Percentiles rank a stretch among this genome's conserved stretches.
These are phyloP conservation scores for Cyclotella atomus DNA, from an alignment of 108 stramenopile genomes.

Conservation along the genomic window DNA sequence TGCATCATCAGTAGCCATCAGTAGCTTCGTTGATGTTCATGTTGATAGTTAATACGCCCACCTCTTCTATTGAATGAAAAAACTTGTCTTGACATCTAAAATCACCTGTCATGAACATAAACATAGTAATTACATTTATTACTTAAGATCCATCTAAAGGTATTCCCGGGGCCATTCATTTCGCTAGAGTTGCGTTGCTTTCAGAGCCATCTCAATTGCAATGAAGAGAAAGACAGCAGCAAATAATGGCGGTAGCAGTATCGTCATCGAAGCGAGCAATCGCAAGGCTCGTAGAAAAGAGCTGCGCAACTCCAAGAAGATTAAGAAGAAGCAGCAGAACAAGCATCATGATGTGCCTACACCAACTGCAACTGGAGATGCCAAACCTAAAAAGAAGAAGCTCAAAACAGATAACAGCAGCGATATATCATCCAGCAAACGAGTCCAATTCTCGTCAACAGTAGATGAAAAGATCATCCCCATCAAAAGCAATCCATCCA, in stretches of 20 bases:
- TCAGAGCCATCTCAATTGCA: too few relatives aligned
- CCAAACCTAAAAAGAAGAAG: constrained; percentile 15
- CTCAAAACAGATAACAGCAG: neutral
- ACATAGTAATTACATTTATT: too few relatives aligned
- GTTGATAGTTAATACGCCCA: too few relatives aligned
- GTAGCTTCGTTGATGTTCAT: too few relatives aligned
- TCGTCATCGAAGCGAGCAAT: constrained; percentile 42
- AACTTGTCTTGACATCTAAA: too few relatives aligned
- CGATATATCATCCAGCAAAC: constrained; percentile 12
- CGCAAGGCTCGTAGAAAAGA: constrained; percentile 50
- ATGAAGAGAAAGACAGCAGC: neutral
- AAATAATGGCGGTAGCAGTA: constrained; percentile 5
- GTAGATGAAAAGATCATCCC: constrained; percentile 34
- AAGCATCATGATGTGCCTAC: too few relatives aligned
- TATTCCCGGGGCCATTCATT: too few relatives aligned
- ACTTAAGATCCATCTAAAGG: too few relatives aligned
- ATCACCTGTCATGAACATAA: too few relatives aligned
- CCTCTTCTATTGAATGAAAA: too few relatives aligned
- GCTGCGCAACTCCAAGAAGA: constrained; percentile 36
- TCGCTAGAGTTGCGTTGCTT: too few relatives aligned
- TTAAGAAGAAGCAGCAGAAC: constrained; percentile 8
- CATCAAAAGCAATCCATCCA: constrained; percentile 6
- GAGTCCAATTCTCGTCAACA: constrained; percentile 30
- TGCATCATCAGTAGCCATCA: too few relatives aligned
- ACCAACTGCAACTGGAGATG: neutral